phyloP scores from a whole-genome alignment of 768 basidiomycete species.

The Lyophyllum semitale region DNA sequence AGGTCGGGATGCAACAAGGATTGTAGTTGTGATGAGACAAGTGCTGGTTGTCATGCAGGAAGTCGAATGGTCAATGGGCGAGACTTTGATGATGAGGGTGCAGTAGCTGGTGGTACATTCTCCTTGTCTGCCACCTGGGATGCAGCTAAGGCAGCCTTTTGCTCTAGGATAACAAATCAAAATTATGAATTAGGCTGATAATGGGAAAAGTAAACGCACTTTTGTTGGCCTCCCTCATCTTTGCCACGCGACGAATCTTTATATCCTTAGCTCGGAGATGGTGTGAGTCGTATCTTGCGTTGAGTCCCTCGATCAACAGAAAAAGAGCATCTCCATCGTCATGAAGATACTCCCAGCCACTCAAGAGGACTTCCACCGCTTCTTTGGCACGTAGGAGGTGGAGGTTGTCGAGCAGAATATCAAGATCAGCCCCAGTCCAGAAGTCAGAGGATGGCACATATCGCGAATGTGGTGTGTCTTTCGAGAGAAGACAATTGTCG shows the following conservation, averaged over 20 bases:
- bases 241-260: not conserved
- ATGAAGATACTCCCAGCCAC: constrained; percentile 1
- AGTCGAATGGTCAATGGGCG: no score
- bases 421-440: not conserved
- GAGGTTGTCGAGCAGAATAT: constrained; percentile 1
- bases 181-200: no score
- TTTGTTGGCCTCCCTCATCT: not conserved
- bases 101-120: no score
- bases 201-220: no score
- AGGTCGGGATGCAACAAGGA: no score
- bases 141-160: no score
- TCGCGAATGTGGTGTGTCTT: not conserved
- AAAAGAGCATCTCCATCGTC: not conserved
- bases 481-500: not conserved
- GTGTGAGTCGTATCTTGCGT: not conserved
- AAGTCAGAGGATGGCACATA: not conserved
- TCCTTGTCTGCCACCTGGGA: no score
- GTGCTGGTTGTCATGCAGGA: no score
- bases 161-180: no score
- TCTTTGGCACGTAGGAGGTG: constrained; percentile 1
- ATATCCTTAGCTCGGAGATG: not conserved
- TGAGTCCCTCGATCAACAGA: not conserved
- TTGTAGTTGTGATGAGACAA: no score
- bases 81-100: no score
- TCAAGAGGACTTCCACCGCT: not conserved